These are phyloP conservation scores for Sicyos baderoa DNA, from an alignment of 306 rosid species.

Conservation along the genomic window DNA sequence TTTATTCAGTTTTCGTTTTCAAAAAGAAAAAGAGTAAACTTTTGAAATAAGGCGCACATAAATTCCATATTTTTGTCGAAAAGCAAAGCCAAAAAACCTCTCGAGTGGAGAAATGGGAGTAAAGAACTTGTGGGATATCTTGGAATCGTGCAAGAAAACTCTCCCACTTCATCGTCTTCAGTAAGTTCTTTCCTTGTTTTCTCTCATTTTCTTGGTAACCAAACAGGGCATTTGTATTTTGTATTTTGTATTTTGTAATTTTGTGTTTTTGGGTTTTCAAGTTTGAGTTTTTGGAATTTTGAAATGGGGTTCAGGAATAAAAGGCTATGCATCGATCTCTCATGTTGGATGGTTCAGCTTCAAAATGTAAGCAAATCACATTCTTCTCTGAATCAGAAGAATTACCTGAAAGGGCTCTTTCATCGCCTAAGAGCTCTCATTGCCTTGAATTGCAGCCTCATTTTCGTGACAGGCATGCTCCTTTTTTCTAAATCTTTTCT, in stretches of 20 bases:
- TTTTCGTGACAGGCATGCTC: slow-evolving; percentile 54
- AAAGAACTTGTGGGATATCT: slow-evolving; percentile 66
- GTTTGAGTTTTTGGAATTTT: slow-evolving; percentile 20
- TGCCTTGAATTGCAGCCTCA: slow-evolving; percentile 58
- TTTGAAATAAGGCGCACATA: background rate
- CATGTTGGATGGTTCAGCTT: slow-evolving; percentile 84
- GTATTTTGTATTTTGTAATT: no score
- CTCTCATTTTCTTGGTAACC: background rate
- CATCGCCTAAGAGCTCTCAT: slow-evolving; percentile 74
- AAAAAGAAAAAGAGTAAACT: background rate
- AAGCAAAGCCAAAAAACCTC: background rate
- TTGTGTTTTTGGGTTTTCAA: background rate
- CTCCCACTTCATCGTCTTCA: slow-evolving; percentile 64
- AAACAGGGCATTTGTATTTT: background rate
- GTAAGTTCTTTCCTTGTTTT: slow-evolving; percentile 25
- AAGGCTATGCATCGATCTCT: slow-evolving; percentile 70
- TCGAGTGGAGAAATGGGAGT: slow-evolving; percentile 48
- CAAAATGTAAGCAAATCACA: slow-evolving; percentile 52
- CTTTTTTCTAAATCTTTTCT: background rate
- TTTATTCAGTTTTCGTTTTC: background rate
- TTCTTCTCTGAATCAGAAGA: slow-evolving; percentile 40
- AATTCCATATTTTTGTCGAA: background rate
- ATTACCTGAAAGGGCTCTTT: slow-evolving; percentile 59
- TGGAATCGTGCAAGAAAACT: slow-evolving; percentile 83
- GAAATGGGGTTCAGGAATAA: slow-evolving; percentile 54